Percentiles rank a stretch among this genome's conserved stretches.
Evolutionary conservation across 176 grass and related monocot species (phyloP).

Genomic region (Ampelocalamus luodianensis): DNA sequence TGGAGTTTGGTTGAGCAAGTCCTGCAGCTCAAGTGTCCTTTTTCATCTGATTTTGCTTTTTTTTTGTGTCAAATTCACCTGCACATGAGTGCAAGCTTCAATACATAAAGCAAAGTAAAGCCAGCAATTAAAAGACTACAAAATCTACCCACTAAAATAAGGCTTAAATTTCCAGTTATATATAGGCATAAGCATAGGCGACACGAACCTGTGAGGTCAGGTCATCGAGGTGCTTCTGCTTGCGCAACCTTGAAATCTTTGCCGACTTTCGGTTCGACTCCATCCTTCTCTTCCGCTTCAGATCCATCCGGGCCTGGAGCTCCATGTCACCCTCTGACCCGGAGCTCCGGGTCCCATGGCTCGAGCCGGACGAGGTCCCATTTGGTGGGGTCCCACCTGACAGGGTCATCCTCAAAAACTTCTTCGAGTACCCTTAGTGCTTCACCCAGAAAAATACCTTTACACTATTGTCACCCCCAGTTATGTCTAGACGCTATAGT

Average conservation of each 20-base stretch:
- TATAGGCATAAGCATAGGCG: too few relatives aligned
- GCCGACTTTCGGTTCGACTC: slow-evolving; percentile 77
- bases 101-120: slow-evolving; percentile 38
- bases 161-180: background rate
- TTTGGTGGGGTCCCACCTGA: slow-evolving; percentile 39
- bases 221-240: slow-evolving; percentile 59
- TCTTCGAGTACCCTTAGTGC: background rate
- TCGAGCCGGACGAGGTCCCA: slow-evolving; percentile 30
- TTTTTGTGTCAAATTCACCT: slow-evolving; percentile 55
- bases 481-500: slow-evolving; percentile 22
- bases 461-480: background rate
- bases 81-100: slow-evolving; percentile 60
- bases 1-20: slow-evolving; percentile 50
- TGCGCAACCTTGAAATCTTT: slow-evolving; percentile 59
- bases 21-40: slow-evolving; percentile 43
- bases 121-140: background rate
- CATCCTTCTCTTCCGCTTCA: slow-evolving; percentile 63
- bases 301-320: slow-evolving; percentile 61
- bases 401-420: slow-evolving; percentile 13
- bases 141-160: background rate
- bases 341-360: background rate
- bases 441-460: background rate
- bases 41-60: slow-evolving; percentile 52
- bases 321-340: slow-evolving; percentile 39
- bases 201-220: slow-evolving; percentile 40